Evolutionary conservation across 768 basidiomycete genomes (phyloP).

Genomic region (Symmetrospora coprosmae): DNA sequence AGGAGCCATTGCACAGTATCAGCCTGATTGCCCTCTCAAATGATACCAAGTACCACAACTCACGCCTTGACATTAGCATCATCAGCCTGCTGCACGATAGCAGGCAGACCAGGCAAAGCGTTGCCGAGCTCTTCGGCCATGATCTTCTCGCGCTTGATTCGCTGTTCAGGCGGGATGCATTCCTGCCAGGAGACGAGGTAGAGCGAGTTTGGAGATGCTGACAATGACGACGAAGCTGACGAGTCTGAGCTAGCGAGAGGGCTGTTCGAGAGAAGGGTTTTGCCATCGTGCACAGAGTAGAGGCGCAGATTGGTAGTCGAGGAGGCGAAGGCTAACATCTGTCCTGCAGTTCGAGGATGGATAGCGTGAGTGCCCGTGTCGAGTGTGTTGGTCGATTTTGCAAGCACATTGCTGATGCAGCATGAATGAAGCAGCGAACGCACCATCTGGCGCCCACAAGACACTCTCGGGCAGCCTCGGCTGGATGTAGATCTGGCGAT

Average conservation of each 20-base stretch:
- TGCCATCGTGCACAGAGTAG: conserved; percentile 11
- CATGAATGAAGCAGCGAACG: background rate
- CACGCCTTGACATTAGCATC: conserved; percentile 9
- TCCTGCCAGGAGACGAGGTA: conserved; percentile 10
- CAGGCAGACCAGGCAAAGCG: background rate
- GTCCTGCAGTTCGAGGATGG: background rate
- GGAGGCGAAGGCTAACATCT: conserved; percentile 3
- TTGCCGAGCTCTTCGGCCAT: background rate
- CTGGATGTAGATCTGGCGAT: background rate
- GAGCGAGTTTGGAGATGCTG: no score
- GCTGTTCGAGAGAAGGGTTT: background rate
- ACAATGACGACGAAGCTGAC: background rate
- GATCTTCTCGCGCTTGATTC: background rate
- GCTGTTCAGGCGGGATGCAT: background rate
- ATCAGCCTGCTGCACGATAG: background rate
- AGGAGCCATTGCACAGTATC: no score
- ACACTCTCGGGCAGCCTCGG: background rate
- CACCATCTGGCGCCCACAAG: conserved; percentile 5
- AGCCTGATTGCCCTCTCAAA: no score
- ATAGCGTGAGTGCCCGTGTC: background rate
- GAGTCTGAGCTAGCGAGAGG: background rate
- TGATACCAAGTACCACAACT: background rate
- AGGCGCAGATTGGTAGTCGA: background rate
- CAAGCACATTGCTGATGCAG: no score
- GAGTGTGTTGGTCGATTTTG: background rate